phyloP scores from a whole-genome alignment of 179 eudicot genomes.

The Corrigiola litoralis region DNA sequence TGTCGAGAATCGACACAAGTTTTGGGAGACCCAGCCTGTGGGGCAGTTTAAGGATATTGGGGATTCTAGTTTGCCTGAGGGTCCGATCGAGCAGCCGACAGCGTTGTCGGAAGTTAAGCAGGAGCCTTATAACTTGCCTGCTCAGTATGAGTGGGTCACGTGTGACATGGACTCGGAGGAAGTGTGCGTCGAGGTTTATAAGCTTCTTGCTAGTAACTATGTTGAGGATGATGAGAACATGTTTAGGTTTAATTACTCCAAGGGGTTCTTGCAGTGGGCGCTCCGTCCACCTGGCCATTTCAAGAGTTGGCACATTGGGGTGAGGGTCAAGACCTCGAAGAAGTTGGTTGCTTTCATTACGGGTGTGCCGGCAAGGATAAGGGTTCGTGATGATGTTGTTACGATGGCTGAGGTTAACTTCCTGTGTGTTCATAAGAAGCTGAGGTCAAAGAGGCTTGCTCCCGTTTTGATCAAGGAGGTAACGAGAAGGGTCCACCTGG shows the following conservation, averaged over 20 bases:
- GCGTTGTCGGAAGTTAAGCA: conserved; percentile 68
- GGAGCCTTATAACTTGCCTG: conserved; percentile 65
- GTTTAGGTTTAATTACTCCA: conserved; percentile 71
- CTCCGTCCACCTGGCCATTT: conserved; percentile 68
- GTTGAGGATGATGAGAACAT: conserved; percentile 78
- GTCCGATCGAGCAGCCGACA: conserved; percentile 63
- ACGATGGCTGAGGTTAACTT: conserved; percentile 71
- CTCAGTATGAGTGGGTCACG: conserved; percentile 61
- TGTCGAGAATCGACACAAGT: conserved; percentile 47
- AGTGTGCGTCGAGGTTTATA: conserved; percentile 60
- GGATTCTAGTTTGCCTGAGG: conserved; percentile 57
- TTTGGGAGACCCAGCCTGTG: conserved; percentile 86
- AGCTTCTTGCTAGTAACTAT: conserved; percentile 54
- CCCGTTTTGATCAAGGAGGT: conserved; percentile 83
- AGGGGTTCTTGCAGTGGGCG: conserved; percentile 68
- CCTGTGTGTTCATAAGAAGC: conserved; percentile 75
- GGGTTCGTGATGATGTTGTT: conserved; percentile 48
- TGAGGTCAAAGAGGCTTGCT: conserved; percentile 68
- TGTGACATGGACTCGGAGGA: conserved; percentile 64
- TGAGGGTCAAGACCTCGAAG: conserved; percentile 54
- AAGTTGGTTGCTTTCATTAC: conserved; percentile 71
- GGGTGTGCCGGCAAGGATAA: conserved; percentile 64
- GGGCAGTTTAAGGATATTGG: conserved; percentile 70
- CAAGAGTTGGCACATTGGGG: conserved; percentile 75
- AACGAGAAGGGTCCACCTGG: conserved; percentile 68